Evolutionary conservation across 306 rosid genomes (phyloP).

Genomic region (Pueraria montana): DNA sequence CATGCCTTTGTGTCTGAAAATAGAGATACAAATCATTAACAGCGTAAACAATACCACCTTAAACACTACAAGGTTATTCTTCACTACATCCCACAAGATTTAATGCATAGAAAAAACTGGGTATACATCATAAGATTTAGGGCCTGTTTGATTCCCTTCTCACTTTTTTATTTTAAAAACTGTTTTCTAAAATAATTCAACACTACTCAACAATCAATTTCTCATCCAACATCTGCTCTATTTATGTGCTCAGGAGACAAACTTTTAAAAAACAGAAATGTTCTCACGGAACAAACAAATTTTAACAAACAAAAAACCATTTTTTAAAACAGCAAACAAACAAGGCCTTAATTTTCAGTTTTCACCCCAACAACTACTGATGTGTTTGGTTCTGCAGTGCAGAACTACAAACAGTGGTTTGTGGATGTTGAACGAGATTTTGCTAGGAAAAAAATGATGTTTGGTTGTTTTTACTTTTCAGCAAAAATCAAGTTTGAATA

Average conservation of each 20-base stretch:
- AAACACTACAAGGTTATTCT: slow-evolving; percentile 1
- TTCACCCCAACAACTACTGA: no score
- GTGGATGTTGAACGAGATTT: not conserved
- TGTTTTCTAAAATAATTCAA: not conserved
- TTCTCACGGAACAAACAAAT: not conserved
- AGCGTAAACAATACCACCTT: slow-evolving; percentile 19
- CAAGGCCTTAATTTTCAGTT: no score
- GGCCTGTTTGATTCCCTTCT: not conserved
- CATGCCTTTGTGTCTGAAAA: slow-evolving; percentile 95
- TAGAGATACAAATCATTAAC: slow-evolving; percentile 33
- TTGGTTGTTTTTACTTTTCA: not conserved
- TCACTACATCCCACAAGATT: slow-evolving; percentile 9
- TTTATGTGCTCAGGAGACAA: not conserved
- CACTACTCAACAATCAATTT: slow-evolving; percentile 2
- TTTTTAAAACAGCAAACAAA: no score
- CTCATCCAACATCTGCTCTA: not conserved
- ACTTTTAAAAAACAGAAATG: not conserved
- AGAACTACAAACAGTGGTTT: not conserved
- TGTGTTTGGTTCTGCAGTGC: not conserved
- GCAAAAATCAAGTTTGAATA: not conserved
- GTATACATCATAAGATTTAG: not conserved
- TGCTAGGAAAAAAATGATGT: not conserved
- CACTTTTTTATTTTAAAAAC: not conserved
- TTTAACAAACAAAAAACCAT: not conserved
- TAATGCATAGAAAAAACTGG: slow-evolving; percentile 2